Base-by-base conservation (phyloP, 1,139 yeast species). In the Pichia sorboxylosa region DNA sequence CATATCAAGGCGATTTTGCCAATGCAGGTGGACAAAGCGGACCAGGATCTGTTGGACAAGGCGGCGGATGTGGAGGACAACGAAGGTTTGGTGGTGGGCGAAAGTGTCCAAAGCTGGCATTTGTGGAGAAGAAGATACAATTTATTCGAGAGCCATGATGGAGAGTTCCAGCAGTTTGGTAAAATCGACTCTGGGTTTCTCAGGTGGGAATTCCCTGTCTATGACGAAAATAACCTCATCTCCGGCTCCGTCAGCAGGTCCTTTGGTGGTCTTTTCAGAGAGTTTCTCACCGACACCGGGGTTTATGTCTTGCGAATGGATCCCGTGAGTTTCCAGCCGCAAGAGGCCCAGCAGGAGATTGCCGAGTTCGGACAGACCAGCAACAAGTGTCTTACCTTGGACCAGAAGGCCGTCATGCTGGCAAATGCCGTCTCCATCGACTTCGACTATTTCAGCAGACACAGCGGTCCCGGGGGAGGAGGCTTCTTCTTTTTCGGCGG, bases 241-340 rank as follows among this genome's bases (percentile, higher is more conserved):
- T 59, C 80, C 37, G 95, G 79, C 0, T 64, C 82, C 2, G 87
- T 90, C 2, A 93, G 84, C 52, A 68, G 97, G 47, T 84, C 85
- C 55, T 90, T 95, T 92, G 94, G 82, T 4, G 98, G 98, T 0
- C 58, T 90, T 24, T 94, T 93, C 3, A 68, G 96, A 47, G 98
- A 90, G 52, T 58, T 87, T 48, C 80, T 87, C 51, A 87, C 97
- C 0, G 97, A 90, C 55, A 81, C 95, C 0, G 97, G 97, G 41
- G 87, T 84, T 3, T 90, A 90, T 54, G 72, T 85, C 10, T 59
- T 90, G 23, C 60, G 94, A 38, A 79, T 84, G 82, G 94, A 83
- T 46, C 80, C 87, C 2, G 63, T 66, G 10, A 62, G 77, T 43
- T 70, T 74, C 46, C 66, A 59, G 13, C n/a, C n/a, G n/a, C n/a